A percentile compares a stretch with the other conserved stretches of the same genome.
These are phyloP conservation scores for Microbotryomycetes sp. DNA, from an alignment of 1,284 basidiomycete genomes.

Conservation along the genomic window DNA sequence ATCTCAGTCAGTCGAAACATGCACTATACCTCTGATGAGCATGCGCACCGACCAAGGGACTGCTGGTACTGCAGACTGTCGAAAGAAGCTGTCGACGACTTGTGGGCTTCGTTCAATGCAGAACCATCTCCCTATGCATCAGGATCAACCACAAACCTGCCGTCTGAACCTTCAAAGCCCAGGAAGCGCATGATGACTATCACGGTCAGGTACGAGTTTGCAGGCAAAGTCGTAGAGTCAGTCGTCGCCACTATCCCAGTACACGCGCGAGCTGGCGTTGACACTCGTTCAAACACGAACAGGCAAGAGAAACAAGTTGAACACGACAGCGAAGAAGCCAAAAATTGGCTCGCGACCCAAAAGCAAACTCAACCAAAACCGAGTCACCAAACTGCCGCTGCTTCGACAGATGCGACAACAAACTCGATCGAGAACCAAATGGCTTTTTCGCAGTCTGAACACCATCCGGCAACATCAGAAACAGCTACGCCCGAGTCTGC, in stretches of 20 bases:
- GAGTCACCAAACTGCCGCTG: slow-evolving; percentile 15
- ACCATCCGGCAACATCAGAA: slow-evolving; percentile 1
- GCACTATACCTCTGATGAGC: not conserved
- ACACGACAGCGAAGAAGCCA: slow-evolving; percentile 62
- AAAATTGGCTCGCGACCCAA: slow-evolving; percentile 58
- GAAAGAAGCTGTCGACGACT: slow-evolving; percentile 26
- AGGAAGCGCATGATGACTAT: slow-evolving; percentile 52
- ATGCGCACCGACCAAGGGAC: not conserved
- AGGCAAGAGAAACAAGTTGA: slow-evolving; percentile 65
- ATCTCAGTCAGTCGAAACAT: not conserved
- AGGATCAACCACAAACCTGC: slow-evolving; percentile 33
- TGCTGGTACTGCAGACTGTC: slow-evolving; percentile 13
- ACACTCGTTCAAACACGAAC: slow-evolving; percentile 7
- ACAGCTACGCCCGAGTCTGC: not conserved
- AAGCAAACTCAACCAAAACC: too few species aligned
- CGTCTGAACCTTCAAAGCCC: too few species aligned
- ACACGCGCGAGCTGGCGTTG: not conserved
- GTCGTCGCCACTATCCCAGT: slow-evolving; percentile 35
- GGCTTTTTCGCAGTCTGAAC: not conserved
- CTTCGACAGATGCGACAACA: not conserved
- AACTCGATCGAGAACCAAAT: not conserved
- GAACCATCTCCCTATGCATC: slow-evolving; percentile 12
- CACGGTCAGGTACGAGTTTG: slow-evolving; percentile 60
- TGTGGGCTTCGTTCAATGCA: slow-evolving; percentile 34
- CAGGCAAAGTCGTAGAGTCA: slow-evolving; percentile 62